Evolutionary conservation across 202 grass and related monocot species (phyloP).

Genomic region (Setaria italica): DNA sequence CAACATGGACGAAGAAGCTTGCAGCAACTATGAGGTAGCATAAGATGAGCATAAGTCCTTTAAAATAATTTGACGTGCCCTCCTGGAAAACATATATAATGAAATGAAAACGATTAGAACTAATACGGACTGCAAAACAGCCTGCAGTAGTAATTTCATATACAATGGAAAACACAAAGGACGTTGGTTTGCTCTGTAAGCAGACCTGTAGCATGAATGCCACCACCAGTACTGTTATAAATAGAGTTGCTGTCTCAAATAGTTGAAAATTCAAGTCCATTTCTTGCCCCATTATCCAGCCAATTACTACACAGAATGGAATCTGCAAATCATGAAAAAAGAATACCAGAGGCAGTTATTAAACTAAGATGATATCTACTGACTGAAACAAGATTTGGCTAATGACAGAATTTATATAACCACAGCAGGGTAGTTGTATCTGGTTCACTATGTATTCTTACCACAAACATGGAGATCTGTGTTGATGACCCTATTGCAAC

Average conservation of each 20-base stretch:
- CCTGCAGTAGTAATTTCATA: neutral
- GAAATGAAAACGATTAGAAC: conserved; percentile 31
- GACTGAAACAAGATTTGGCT: neutral
- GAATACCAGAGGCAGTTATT: conserved; percentile 18
- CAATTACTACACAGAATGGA: conserved; percentile 97
- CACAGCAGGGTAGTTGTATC: conserved; percentile 22
- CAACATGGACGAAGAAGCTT: conserved; percentile 93
- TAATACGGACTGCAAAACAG: conserved; percentile 17
- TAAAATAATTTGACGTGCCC: conserved; percentile 94
- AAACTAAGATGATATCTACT: neutral
- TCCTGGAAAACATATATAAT: conserved; percentile 61
- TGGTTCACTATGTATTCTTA: conserved; percentile 50
- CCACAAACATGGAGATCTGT: conserved; percentile 99
- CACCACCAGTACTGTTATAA: conserved; percentile 97
- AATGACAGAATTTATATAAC: conserved; percentile 25
- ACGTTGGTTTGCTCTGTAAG: conserved; percentile 36
- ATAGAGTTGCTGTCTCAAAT: conserved; percentile 97
- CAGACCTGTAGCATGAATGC: conserved; percentile 98
- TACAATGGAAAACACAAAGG: conserved; percentile 24
- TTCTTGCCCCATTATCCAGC: conserved; percentile 90
- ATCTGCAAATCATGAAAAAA: conserved; percentile 66
- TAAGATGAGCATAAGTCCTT: conserved; percentile 92
- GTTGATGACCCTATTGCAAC: conserved; percentile 98
- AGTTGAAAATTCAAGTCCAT: conserved; percentile 99
- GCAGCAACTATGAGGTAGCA: conserved; percentile 92